Base-by-base conservation (phyloP, 306 rosid species). In the Ochetophila trinervis region DNA sequence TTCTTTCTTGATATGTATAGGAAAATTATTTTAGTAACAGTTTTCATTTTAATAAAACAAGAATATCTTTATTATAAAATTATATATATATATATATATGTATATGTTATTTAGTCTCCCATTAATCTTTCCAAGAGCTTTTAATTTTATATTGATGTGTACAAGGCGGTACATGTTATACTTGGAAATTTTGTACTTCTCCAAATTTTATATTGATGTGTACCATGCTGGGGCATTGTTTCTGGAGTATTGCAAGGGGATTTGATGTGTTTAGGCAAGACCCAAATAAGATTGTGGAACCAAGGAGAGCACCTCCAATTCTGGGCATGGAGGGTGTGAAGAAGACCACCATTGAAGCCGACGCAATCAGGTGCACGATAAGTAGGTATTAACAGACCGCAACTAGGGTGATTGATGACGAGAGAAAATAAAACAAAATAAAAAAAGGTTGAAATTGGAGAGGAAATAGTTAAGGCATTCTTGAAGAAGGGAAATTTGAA, bases 291-390 rank as follows among this genome's bases (percentile, higher is more conserved):
- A 85, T 93, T 5, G 97, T 93, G 30, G 98, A 89, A 84, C 98
- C 98, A 0, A 48, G 74, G 75, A 84, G 98, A 8, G 88, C 94
- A 0, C 96, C 93, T 0, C 72, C 89, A 67, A 93, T 93, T 74
- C 98, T 95, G 0, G 98, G 98, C 19, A 92, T 89, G 96, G 93
- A 81, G 69, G 96, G 70, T 8, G 96, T 89, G 35, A 92, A 92
- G 89, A 89, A 76, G 74, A 95, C 89, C 0, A 91, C 98, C 9
- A 56, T 89, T 13, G 78, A 77, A 13, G 94, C 84, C 0, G 94
- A 97, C 0, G 97, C 98, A 1, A 87, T 77, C 4, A 97, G 98
- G 0, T 93, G 98, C 56, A 89, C 98, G 4, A 93, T 93, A 18
- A 93, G 98, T 4, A 96, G 96, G 16, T 93, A 96, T 0, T 96